Evolutionary conservation across 352 stramenopile species (phyloP).

Genomic region (Albugo laibachii): DNA sequence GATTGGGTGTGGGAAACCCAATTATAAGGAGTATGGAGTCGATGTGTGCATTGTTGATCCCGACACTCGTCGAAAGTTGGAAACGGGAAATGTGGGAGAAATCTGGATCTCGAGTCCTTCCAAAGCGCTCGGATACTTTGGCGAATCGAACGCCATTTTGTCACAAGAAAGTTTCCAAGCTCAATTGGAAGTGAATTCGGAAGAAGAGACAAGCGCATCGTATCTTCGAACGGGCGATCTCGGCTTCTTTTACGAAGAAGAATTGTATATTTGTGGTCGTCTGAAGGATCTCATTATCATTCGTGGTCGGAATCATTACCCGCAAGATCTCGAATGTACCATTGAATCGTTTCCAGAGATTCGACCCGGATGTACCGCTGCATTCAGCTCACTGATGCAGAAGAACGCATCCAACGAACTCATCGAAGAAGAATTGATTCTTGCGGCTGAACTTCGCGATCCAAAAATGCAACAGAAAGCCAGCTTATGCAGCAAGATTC

Average conservation of each 20-base stretch:
- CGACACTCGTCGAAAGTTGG: constrained; percentile 23
- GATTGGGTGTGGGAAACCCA: constrained; percentile 88
- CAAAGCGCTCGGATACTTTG: constrained; percentile 90
- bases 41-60: constrained; percentile 88
- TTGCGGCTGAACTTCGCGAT: constrained; percentile 62
- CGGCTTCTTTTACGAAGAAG: constrained; percentile 89
- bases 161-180: constrained; percentile 82
- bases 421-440: constrained; percentile 51
- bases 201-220: constrained; percentile 10
- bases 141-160: constrained; percentile 43
- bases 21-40: constrained; percentile 61
- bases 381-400: constrained; percentile 44
- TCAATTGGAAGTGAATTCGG: constrained; percentile 17
- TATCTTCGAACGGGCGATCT: constrained; percentile 95
- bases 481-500: constrained; percentile 54
- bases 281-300: constrained; percentile 99
- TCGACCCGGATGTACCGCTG: constrained; percentile 88
- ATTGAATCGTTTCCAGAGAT: constrained; percentile 67
- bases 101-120: constrained; percentile 78
- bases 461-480: constrained; percentile 41
- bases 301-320: constrained; percentile 97
- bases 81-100: constrained; percentile 56
- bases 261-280: constrained; percentile 95
- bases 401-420: constrained; percentile 24
- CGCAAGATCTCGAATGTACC: constrained; percentile 94